phyloP scores from a whole-genome alignment of 108 stramenopile genomes.

The Pseudonitzschia multistriata region DNA sequence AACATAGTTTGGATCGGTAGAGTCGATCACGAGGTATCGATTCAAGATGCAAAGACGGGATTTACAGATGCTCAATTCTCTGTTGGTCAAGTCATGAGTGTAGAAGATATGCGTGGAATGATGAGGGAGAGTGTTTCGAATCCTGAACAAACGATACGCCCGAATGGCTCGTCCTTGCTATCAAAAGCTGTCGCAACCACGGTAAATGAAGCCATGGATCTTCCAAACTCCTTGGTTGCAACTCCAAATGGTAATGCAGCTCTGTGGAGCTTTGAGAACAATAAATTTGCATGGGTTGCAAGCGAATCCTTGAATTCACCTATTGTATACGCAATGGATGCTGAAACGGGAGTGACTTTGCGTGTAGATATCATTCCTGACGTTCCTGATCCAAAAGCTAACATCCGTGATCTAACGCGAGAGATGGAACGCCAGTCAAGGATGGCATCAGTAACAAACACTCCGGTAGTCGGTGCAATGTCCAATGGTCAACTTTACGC shows the following conservation, averaged over 20 bases:
- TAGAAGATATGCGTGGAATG: conserved; percentile 64
- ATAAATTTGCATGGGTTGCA: conserved; percentile 63
- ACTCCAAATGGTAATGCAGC: conserved; percentile 78
- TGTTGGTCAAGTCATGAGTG: conserved; percentile 59
- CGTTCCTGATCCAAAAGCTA: conserved; percentile 46
- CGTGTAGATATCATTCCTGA: conserved; percentile 75
- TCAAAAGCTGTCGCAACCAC: not conserved
- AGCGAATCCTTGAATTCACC: conserved; percentile 64
- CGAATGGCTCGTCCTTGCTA: not conserved
- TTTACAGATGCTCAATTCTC: conserved; percentile 70
- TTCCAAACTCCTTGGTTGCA: conserved; percentile 51
- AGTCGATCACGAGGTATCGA: conserved; percentile 68
- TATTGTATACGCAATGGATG: conserved; percentile 72
- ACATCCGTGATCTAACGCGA: conserved; percentile 38
- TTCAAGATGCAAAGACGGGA: conserved; percentile 74
- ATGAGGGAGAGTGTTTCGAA: conserved; percentile 19
- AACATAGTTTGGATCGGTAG: conserved; percentile 86
- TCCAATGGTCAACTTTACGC: conserved; percentile 76
- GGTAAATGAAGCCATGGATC: not conserved
- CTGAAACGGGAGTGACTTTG: conserved; percentile 47
- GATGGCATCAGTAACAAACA: conserved; percentile 13
- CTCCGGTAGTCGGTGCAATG: conserved; percentile 65
- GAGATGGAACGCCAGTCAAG: conserved; percentile 52
- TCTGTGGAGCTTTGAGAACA: conserved; percentile 39
- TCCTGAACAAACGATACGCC: not conserved